Evolutionary conservation across 2,329 filamentous ascomycete genomes (phyloP).

Genomic region (Penicillium sp.): DNA sequence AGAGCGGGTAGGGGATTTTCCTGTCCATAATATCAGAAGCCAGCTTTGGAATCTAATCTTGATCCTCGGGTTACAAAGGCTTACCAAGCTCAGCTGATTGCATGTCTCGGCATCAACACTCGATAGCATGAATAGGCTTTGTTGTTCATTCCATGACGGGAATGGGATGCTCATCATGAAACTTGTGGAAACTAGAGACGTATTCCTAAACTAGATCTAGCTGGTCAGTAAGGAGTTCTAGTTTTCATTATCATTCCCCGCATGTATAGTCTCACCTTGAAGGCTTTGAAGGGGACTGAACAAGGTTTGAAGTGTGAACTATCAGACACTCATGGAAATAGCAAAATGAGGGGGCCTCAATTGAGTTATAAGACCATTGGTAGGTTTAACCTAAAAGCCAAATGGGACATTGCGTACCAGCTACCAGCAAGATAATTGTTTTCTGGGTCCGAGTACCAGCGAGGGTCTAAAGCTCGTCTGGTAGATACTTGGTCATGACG

Average conservation of each 20-base stretch:
- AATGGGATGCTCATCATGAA: constrained; percentile 40
- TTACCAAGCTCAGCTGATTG: constrained; percentile 39
- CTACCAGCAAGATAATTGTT: constrained; percentile 10
- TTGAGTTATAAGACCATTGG: constrained; percentile 23
- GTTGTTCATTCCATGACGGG: constrained; percentile 40
- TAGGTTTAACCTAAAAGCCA: constrained; percentile 17
- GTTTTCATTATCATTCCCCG: background rate
- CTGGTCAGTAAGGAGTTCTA: background rate
- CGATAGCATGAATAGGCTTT: constrained; percentile 40
- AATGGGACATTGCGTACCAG: constrained; percentile 15
- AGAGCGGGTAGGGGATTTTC: constrained; percentile 34
- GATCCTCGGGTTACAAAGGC: constrained; percentile 6
- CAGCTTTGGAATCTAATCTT: background rate
- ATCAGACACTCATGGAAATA: constrained; percentile 28
- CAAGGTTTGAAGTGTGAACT: constrained; percentile 2
- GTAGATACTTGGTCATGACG: constrained; percentile 15
- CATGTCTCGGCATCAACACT: constrained; percentile 41
- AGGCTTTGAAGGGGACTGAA: background rate
- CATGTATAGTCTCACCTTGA: background rate
- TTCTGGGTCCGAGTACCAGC: constrained; percentile 19
- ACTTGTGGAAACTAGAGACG: constrained; percentile 4
- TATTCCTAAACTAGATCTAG: background rate
- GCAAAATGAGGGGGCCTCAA: constrained; percentile 14
- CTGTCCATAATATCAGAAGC: constrained; percentile 28
- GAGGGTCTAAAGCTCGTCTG: constrained; percentile 17